Conservation (phyloP, 306 rosid genomes). For the Quercus wislizeni region DNA sequence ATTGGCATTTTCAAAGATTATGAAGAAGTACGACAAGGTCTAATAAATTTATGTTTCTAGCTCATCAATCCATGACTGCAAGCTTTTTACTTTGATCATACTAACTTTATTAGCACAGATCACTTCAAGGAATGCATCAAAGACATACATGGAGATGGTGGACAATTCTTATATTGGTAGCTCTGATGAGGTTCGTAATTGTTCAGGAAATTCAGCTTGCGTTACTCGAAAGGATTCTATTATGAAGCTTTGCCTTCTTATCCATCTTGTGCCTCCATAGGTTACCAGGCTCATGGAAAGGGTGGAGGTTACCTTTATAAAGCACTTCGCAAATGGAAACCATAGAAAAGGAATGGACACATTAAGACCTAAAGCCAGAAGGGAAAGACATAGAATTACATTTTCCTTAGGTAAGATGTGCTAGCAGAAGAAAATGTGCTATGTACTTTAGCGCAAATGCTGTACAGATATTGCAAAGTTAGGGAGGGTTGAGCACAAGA, state of each 20-base stretch:
- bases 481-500: too few species aligned
- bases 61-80: background rate
- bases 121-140: slow-evolving; percentile 55
- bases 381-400: slow-evolving; percentile 50
- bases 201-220: background rate
- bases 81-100: background rate
- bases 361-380: slow-evolving; percentile 48
- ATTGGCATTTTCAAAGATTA: slow-evolving; percentile 72
- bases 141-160: slow-evolving; percentile 63
- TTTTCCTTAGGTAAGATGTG: slow-evolving; percentile 43
- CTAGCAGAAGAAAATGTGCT: background rate
- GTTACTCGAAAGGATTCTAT: background rate
- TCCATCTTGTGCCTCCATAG: slow-evolving; percentile 31
- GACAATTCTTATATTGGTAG: slow-evolving; percentile 57
- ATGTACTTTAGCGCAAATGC: background rate
- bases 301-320: slow-evolving; percentile 58
- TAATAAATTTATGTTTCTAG: background rate
- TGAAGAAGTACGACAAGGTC: slow-evolving; percentile 92
- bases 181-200: slow-evolving; percentile 48
- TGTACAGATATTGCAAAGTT: too few species aligned
- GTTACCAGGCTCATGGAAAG: slow-evolving; percentile 60
- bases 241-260: background rate
- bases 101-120: slow-evolving; percentile 32
- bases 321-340: slow-evolving; percentile 56
- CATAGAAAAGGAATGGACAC: slow-evolving; percentile 44